A percentile compares a stretch with the other conserved stretches of the same genome.
Conservation (phyloP, 148 eudicot species). For the Linanthus parryae region DNA sequence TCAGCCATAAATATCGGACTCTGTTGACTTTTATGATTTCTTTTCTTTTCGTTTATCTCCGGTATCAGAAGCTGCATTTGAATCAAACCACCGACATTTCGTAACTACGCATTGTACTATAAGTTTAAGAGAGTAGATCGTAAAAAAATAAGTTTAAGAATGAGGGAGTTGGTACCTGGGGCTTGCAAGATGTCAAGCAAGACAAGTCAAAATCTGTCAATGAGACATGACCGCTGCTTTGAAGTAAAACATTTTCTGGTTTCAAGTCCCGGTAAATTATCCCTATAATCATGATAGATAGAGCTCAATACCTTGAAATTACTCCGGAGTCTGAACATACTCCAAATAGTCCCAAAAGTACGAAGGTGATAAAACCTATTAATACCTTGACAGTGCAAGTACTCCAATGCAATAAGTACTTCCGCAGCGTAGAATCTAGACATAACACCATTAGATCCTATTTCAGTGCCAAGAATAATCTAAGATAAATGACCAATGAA, state of each 20-base stretch:
- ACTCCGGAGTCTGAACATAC: no score
- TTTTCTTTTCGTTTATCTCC: slow-evolving; percentile 58
- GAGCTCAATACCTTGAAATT: neutral
- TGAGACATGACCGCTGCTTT: slow-evolving; percentile 69
- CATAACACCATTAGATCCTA: neutral
- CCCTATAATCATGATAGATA: slow-evolving; percentile 31
- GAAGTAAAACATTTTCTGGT: slow-evolving; percentile 94
- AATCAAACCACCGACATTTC: no score
- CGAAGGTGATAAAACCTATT: neutral
- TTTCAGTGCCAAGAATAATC: no score
- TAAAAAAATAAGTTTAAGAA: neutral
- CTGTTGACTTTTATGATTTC: slow-evolving; percentile 54
- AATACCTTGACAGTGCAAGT: slow-evolving; percentile 99
- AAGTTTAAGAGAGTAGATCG: no score
- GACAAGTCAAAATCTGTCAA: slow-evolving; percentile 98
- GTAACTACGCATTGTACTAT: neutral
- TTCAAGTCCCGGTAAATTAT: slow-evolving; percentile 93
- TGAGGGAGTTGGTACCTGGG: slow-evolving; percentile 50
- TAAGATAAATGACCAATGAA: no score
- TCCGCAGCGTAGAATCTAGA: slow-evolving; percentile 92
- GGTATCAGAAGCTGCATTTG: slow-evolving; percentile 76
- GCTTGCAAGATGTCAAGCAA: slow-evolving; percentile 95
- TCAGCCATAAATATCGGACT: slow-evolving; percentile 89
- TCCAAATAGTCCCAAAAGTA: neutral
- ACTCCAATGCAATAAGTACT: slow-evolving; percentile 87